phyloP scores from a whole-genome alignment of 1,139 yeast species.

The Saccharomyces hybrid region DNA sequence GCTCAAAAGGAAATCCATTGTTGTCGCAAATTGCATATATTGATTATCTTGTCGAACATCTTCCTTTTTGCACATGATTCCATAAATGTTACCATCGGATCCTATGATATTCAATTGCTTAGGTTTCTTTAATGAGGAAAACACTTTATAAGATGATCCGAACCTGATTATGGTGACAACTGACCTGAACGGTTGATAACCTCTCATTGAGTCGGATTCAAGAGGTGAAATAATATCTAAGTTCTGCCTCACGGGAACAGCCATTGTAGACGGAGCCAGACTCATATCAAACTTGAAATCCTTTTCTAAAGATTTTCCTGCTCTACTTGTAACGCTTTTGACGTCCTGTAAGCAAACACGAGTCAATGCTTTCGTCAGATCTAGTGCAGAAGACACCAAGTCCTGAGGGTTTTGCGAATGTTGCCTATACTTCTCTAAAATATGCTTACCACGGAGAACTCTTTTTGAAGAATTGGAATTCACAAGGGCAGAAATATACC shows the following conservation, averaged over 20 bases:
- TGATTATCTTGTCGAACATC: constrained; percentile 95
- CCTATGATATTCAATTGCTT: constrained; percentile 72
- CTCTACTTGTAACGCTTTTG: constrained; percentile 25
- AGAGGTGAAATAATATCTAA: constrained; percentile 61
- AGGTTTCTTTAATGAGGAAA: constrained; percentile 82
- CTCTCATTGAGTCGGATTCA: constrained; percentile 37
- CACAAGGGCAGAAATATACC: constrained; percentile 74
- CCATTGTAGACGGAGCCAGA: constrained; percentile 56
- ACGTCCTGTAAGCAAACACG: constrained; percentile 28
- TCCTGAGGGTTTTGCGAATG: constrained; percentile 9
- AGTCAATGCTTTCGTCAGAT: constrained; percentile 26
- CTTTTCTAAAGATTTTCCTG: constrained; percentile 35
- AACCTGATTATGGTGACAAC: constrained; percentile 54
- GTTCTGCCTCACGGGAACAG: constrained; percentile 73
- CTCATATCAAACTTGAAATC: constrained; percentile 43
- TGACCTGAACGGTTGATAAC: constrained; percentile 49
- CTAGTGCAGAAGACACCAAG: constrained; percentile 16
- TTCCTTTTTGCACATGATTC: constrained; percentile 79
- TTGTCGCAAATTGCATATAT: constrained; percentile 84
- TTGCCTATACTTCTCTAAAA: constrained; percentile 31
- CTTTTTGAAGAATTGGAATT: constrained; percentile 60
- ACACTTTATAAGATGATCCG: constrained; percentile 39
- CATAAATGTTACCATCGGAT: constrained; percentile 63
- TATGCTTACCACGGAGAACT: constrained; percentile 43
- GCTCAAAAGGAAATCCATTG: constrained; percentile 66